phyloP scores from a whole-genome alignment of 208 protist species.

The Trypanosoma lewisi region DNA sequence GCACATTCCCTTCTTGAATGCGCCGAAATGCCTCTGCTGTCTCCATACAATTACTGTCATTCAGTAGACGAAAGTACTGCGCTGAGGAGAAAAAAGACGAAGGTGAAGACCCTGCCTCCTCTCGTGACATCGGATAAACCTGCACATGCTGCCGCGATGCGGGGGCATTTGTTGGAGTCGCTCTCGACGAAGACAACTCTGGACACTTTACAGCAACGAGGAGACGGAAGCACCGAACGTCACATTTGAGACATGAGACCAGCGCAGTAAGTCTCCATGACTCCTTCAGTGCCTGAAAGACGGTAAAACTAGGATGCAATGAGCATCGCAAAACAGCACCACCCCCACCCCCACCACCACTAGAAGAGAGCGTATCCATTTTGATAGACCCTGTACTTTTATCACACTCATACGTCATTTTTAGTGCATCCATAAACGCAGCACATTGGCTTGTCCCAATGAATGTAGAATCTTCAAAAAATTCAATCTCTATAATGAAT shows the following conservation, averaged over 20 bases:
- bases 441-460: background rate
- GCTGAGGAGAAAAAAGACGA: constrained; percentile 22
- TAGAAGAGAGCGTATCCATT: background rate
- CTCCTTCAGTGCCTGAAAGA: constrained; percentile 26
- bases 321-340: constrained; percentile 14
- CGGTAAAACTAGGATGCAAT: constrained; percentile 15
- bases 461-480: background rate
- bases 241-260: constrained; percentile 12
- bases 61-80: constrained; percentile 26
- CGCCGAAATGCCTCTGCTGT: constrained; percentile 17
- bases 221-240: constrained; percentile 20
- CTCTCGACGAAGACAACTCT: background rate
- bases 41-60: constrained; percentile 9
- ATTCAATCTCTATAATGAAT: constrained; percentile 18
- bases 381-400: background rate
- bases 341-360: background rate
- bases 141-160: background rate
- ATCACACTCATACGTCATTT: background rate
- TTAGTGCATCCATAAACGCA: constrained; percentile 2
- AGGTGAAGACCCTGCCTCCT: constrained; percentile 2
- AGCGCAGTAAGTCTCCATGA: constrained; percentile 16
- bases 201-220: constrained; percentile 7
- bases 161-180: background rate
- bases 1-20: constrained; percentile 12
- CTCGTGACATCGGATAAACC: constrained; percentile 9